These are phyloP conservation scores for Mortierella sp. DNA, from an alignment of 371 early-diverging fungal species.

Conservation along the genomic window DNA sequence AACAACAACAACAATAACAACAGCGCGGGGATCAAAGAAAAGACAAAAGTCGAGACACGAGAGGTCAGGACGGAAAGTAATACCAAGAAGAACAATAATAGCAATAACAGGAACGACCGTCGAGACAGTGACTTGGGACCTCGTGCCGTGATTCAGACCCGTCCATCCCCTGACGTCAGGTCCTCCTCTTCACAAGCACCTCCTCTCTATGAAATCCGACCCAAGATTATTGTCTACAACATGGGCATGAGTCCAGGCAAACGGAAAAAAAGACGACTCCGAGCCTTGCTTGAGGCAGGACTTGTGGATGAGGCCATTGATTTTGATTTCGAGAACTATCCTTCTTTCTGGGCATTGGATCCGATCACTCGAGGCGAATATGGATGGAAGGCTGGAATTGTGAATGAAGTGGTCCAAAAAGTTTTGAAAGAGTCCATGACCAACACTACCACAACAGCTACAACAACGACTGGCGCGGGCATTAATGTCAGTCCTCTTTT, in stretches of 20 bases:
- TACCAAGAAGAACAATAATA: background rate
- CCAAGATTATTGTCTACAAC: conserved; percentile 59
- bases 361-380: conserved; percentile 67
- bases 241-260: conserved; percentile 50
- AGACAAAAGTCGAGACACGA: background rate
- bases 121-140: background rate
- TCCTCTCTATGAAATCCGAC: conserved; percentile 33
- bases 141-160: too few species aligned
- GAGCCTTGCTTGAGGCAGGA: conserved; percentile 41
- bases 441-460: background rate
- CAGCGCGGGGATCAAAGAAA: background rate
- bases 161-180: background rate
- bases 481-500: too few species aligned
- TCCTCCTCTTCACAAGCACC: too few species aligned
- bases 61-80: background rate
- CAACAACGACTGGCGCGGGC: too few species aligned
- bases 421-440: background rate
- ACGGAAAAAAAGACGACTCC: conserved; percentile 31
- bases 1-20: background rate
- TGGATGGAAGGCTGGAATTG: conserved; percentile 73
- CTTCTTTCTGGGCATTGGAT: conserved; percentile 66
- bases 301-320: conserved; percentile 56
- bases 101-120: background rate
- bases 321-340: conserved; percentile 65
- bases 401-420: conserved; percentile 56